Evolutionary conservation across 106 monocot species (phyloP), one percentile per base, ranked within the genome.

Genomic region (Iris macrosiphon): DNA sequence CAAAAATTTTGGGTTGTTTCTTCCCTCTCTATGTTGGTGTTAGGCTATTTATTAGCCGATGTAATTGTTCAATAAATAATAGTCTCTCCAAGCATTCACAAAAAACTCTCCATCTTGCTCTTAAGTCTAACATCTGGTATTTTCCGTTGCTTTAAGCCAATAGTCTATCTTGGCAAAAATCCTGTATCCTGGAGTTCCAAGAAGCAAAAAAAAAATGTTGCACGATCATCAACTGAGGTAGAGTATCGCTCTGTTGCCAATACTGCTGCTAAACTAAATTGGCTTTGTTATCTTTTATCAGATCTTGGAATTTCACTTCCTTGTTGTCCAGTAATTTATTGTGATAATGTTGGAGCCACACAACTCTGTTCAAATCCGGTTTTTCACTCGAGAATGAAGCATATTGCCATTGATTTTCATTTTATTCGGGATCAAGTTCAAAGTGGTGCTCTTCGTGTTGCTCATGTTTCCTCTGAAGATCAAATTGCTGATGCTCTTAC

Each of bases 311-410:
- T 63, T 17, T 8, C 8, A 19, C 4, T 62, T 2, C 4, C 6
- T 23, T 0, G 4, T 6, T 9, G 51, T 11, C 71, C 63, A 27
- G 18, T 25, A 1, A 0, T 71, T 11, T 38, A 31, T 11, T 71
- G 53, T 41, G 71, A 71, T 44, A 71, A 71, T 32, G 44, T 63
- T 17, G 44, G 63, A 15, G 31, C 62, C 0, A 68, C 13, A 0
- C 13, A 42, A 1, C 11, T 59, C 0, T 19, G 25, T 45, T 16
- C 47, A 39, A 63, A 71, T 19, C 45, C 45, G 0, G 22, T 71
- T 12, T 55, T 55, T 46, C 54, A 71, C 23, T 30, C 63, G 4
- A 6, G 55, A 7, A 71, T 52, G 37, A 71, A 71, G 13, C 71
- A 71, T 53, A 29, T 65, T 0, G 52, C 50, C n/a, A n/a, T 65